phyloP scores from a whole-genome alignment of 371 early-diverging fungal species.

The Parasitella parasitica region DNA sequence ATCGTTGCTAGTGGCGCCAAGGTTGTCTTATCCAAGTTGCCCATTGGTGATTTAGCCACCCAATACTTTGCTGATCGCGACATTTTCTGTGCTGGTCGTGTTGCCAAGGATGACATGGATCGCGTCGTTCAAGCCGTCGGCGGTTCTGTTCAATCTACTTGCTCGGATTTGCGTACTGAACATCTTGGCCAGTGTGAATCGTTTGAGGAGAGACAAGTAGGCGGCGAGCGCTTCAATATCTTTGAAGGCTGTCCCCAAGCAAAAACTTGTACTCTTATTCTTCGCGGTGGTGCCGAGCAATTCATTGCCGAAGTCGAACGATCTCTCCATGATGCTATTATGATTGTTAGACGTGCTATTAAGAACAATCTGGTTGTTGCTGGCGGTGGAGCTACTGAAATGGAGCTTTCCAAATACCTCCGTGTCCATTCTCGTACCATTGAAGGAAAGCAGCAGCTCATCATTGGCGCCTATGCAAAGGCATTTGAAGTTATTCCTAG shows the following conservation, averaged over 20 bases:
- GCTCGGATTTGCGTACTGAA: constrained; percentile 79
- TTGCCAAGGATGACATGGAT: constrained; percentile 89
- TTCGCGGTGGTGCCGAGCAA: constrained; percentile 99
- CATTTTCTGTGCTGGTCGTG: constrained; percentile 99
- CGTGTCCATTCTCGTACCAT: constrained; percentile 90
- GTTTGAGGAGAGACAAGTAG: constrained; percentile 99
- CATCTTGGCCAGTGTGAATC: constrained; percentile 89
- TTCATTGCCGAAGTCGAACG: constrained; percentile 99
- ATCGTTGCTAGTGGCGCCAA: constrained; percentile 98
- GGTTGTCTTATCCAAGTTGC: constrained; percentile 98
- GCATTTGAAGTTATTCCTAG: constrained; percentile 99
- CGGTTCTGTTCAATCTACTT: constrained; percentile 90
- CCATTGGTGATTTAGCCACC: constrained; percentile 99
- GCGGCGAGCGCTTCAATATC: constrained; percentile 97
- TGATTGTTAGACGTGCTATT: constrained; percentile 97
- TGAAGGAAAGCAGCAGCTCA: constrained; percentile 96
- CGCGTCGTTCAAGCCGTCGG: constrained; percentile 97
- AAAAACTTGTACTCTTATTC: constrained; percentile 95
- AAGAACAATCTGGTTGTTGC: constrained; percentile 95
- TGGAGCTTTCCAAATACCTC: constrained; percentile 96
- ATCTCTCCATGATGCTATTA: constrained; percentile 98
- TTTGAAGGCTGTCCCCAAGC: constrained; percentile 92
- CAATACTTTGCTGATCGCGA: constrained; percentile 99
- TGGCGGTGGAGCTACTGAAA: constrained; percentile 99
- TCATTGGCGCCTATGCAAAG: constrained; percentile 95